Base-by-base conservation (phyloP, 2,329 filamentous ascomycete species). In the Sporothrix variecibatus region DNA sequence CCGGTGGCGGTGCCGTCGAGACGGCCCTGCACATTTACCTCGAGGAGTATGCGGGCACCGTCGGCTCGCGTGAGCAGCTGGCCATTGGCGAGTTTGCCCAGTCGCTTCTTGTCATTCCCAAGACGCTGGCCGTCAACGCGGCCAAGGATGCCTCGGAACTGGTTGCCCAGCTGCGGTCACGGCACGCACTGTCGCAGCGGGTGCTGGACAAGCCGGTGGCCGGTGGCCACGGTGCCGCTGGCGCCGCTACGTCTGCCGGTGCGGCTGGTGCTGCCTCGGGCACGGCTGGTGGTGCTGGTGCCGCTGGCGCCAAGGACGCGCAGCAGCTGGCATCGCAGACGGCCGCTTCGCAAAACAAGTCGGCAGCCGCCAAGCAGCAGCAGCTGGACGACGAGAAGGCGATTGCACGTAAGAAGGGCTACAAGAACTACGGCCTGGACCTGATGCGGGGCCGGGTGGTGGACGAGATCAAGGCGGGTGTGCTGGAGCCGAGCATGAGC, bases 1-100 rank as follows among this genome's bases (percentile, higher is more conserved):
- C 96, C 20, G 96, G 96, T 78, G 96, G 96, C 78, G 96, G 95
- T 81, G 96, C 96, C 60, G 95, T 98, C 28, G 96, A 99, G 87
- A 98, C 96, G n/a, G 96, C 96, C 68, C 89, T 99, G 77, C 96
- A 98, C 86, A 99, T 99, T 82, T 99, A 98, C 85, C 90, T 99
- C 46, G 96, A 99, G 86, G 96, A 99, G 84, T 99, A 97, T 84
- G 96, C 96, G 72, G 95, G 96, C 79, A 98, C 96, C 51, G 95
- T 99, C 76, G 94, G 95, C 78, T 98, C 95, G 72, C 92, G 96
- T 79, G 96, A 99, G 85, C 96, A 99, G 86, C 91, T 99, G 72
- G 96, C 96, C 77, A 98, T 99, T 81, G 96, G 94, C 81, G 95
- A 98, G 84, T 99, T 99, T 80, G 96, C 96, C 9, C 94, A 97